Base-by-base conservation (phyloP, 176 grass and related monocot species). In the Secale cereale region DNA sequence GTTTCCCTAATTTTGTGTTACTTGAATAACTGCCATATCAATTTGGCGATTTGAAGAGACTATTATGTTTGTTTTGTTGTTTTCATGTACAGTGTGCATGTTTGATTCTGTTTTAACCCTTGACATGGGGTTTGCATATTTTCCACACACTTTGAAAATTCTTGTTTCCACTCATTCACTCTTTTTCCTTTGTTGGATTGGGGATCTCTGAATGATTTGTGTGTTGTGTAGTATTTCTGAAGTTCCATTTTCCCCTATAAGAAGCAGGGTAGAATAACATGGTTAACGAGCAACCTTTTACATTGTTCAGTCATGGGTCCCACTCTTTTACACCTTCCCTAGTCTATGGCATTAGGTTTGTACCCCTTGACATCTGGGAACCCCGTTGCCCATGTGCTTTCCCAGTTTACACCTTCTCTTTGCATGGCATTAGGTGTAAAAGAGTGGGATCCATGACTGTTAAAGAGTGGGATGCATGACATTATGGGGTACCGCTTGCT, bases 1-100 rank as follows among this genome's bases (percentile, higher is more conserved):
- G 37, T 28, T 62, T 86, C 28, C 43, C 71, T 19, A 8, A 28
- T 46, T 28, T 59, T 83, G 13, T 73, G 7, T 65, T 78, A 3
- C 23, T 65, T 64, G 79, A 82, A 17, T 14, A 36, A 30, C 26
- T 15, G 10, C 2, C 63, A 31, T 82, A 74, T 33, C 81, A 71
- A 10, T 63, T 86, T 70, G 26, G 6, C 70, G 17, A 81, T 68
- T 63, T 81, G 33, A 56, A 22, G 56, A 17, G 8, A 5, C 7
- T 81, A 85, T 16, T 67, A 37, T 50, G 12, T 80, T 22, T 80
- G 22, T 12, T 88, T 54, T 82, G 79, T 56, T 78, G 9, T 74
- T 74, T 35, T 74, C 31, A 26, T 74, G 30, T 66, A 23, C 32
- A 52, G n/a, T 67, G 76, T 20, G 6, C 59, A 87, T 20, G 14